A percentile compares a stretch with the other conserved stretches of the same genome.
phyloP scores from a whole-genome alignment of 345 rosid species.

The Hypericum perforatum region DNA sequence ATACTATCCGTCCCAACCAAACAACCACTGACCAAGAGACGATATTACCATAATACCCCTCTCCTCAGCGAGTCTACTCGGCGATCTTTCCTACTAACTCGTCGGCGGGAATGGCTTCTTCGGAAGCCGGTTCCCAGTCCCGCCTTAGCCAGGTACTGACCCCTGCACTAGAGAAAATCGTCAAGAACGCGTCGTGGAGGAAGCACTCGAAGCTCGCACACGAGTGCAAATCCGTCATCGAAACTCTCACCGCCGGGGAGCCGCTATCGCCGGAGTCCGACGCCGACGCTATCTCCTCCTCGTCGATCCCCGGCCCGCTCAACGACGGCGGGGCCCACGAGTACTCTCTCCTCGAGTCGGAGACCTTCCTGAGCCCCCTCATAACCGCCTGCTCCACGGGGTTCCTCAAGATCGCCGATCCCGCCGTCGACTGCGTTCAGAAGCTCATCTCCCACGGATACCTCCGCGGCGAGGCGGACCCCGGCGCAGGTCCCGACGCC shows the following conservation, averaged over 20 bases:
- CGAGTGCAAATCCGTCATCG: conserved; percentile 85
- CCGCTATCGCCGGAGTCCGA: conserved; percentile 35
- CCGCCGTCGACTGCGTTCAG: conserved; percentile 84
- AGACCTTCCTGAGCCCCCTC: conserved; percentile 71
- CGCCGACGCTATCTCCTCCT: conserved; percentile 23
- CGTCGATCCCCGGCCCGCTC: conserved; percentile 70
- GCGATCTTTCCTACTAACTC: conserved; percentile 18
- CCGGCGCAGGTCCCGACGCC: conserved; percentile 29
- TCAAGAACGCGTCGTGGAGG: conserved; percentile 94
- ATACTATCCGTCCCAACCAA: conserved; percentile 4
- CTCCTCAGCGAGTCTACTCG: conserved; percentile 31
- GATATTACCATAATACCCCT: background rate
- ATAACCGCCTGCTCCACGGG: conserved; percentile 62
- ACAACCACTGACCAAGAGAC: background rate
- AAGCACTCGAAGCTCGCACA: conserved; percentile 92
- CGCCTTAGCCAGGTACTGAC: conserved; percentile 63
- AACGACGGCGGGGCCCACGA: conserved; percentile 63
- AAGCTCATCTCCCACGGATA: conserved; percentile 82
- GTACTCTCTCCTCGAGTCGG: conserved; percentile 77
- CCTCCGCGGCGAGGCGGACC: conserved; percentile 96
- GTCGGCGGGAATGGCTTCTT: conserved; percentile 91
- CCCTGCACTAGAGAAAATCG: conserved; percentile 79
- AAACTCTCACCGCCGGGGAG: conserved; percentile 34
- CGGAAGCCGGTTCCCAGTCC: conserved; percentile 84
- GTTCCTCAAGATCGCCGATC: conserved; percentile 83